Evolutionary conservation across 495 filamentous ascomycete genomes (phyloP), one percentile per base, ranked within the genome.

Genomic region (Podospora appendiculata): DNA sequence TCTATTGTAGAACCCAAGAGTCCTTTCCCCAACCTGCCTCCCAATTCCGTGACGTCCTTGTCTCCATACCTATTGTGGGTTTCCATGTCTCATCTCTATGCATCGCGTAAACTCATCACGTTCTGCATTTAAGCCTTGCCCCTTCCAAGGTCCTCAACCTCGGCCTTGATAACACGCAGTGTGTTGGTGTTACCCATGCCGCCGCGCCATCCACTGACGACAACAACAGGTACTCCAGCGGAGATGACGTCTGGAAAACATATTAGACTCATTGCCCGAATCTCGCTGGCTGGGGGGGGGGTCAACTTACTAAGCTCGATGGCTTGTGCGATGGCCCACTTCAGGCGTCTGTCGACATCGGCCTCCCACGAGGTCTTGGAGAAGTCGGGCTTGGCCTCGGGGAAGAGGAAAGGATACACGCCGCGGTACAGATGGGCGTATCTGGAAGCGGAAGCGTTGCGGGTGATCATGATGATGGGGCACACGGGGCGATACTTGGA

Each of bases 181-280:
- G 93, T 97, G 77, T 97, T 98, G 57, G 93, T 98, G 78, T 98
- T 91, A 56, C 93, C 93, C 84, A 90, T 88, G 50, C 93, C 94
- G 60, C 93, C 93, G 65, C 25, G 25, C 25, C 25, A 25, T 25
- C 25, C 25, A 5, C 25, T 25, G 25, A 25, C 25, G 5, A 25
- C 25, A 25, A 25, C 25, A 25, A 25, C 25, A 5, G 25, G 25
- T 5, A 25, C 25, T 25, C 25, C 25, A 25, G 25, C 25, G 25
- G 25, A 25, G 25, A 25, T 25, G 25, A 25, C 25, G 25, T 25
- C 25, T 25, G 5, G 25, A 5, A 25, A 25, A 25, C 25, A 2
- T 2, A 5, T 25, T 25, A 25, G 25, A 2, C 25, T 25, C 25
- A 25, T 25, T 25, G 25, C 25, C 2, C 2, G 25, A 25, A 25